Evolutionary conservation across 345 rosid species (phyloP).

Genomic region (Orychophragmus violaceus): DNA sequence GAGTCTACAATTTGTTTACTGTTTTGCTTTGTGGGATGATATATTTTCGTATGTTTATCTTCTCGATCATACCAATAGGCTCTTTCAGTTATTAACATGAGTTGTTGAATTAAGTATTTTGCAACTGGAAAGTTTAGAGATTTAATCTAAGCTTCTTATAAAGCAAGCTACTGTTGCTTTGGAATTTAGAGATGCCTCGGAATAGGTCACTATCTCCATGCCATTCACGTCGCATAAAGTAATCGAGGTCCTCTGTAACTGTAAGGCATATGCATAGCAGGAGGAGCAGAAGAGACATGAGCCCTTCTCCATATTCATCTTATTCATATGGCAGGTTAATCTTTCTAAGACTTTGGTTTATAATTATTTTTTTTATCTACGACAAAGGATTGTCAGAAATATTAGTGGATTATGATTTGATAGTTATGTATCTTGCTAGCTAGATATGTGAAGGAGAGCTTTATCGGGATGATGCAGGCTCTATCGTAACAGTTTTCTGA

Average conservation of each 20-base stretch:
- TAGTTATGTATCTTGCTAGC: constrained; percentile 16
- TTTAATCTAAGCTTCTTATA: background rate
- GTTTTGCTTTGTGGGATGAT: too few species aligned
- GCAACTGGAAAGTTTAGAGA: constrained; percentile 7
- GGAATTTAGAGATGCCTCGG: constrained; percentile 72
- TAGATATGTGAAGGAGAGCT: constrained; percentile 20
- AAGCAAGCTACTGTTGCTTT: too few species aligned
- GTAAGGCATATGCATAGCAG: constrained; percentile 61
- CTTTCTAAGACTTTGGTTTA: too few species aligned
- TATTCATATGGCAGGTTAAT: constrained; percentile 86
- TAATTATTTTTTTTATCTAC: too few species aligned
- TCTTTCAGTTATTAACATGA: too few species aligned
- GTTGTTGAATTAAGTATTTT: constrained; percentile 4
- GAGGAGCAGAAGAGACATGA: constrained; percentile 73
- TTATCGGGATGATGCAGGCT: background rate
- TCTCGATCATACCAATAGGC: too few species aligned
- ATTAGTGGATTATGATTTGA: constrained; percentile 34
- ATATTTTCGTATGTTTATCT: too few species aligned
- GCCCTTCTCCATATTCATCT: constrained; percentile 78
- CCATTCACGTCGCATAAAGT: constrained; percentile 60
- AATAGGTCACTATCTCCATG: constrained; percentile 69
- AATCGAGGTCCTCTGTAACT: constrained; percentile 75
- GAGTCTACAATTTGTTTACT: too few species aligned
- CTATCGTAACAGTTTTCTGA: background rate
- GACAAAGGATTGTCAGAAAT: constrained; percentile 36